Conservation (phyloP, 768 basidiomycete genomes). For the Kwoniella botswanensis region DNA sequence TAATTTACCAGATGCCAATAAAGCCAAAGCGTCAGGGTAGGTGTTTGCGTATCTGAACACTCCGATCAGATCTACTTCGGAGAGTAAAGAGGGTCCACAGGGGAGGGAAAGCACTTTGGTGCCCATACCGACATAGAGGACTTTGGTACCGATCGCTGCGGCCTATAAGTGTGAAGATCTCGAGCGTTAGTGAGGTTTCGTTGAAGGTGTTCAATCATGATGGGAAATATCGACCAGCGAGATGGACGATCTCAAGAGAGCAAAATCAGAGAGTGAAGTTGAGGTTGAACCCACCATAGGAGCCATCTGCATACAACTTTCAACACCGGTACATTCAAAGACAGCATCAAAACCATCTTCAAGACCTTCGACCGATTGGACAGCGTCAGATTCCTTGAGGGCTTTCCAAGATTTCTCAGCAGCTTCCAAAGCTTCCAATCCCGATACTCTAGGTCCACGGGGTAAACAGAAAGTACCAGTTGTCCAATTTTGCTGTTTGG, state of each 20-base stretch:
- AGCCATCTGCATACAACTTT: slow-evolving; percentile 87
- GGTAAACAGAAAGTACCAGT: slow-evolving; percentile 73
- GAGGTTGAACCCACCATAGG: slow-evolving; percentile 70
- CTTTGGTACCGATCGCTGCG: slow-evolving; percentile 82
- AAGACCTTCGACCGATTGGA: slow-evolving; percentile 62
- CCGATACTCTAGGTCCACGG: slow-evolving; percentile 54
- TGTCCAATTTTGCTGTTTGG: slow-evolving; percentile 74
- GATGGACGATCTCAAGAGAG: too few relatives aligned
- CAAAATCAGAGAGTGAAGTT: too few relatives aligned
- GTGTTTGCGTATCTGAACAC: slow-evolving; percentile 75
- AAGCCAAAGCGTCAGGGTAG: slow-evolving; percentile 79
- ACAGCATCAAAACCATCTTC: slow-evolving; percentile 86
- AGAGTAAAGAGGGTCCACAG: slow-evolving; percentile 76
- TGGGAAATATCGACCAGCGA: background rate
- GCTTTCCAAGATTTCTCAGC: slow-evolving; percentile 54
- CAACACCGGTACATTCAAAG: slow-evolving; percentile 94
- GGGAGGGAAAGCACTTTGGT: slow-evolving; percentile 79
- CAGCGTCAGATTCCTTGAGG: slow-evolving; percentile 63
- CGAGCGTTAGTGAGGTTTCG: slow-evolving; percentile 21
- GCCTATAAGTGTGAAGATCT: slow-evolving; percentile 62
- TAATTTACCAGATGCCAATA: slow-evolving; percentile 74
- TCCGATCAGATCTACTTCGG: slow-evolving; percentile 91
- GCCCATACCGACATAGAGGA: slow-evolving; percentile 96
- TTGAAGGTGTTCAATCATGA: background rate
- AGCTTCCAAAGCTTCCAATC: slow-evolving; percentile 48